Conservation (phyloP, 1,284 basidiomycete species). For the Cryptococcus hybrid region DNA sequence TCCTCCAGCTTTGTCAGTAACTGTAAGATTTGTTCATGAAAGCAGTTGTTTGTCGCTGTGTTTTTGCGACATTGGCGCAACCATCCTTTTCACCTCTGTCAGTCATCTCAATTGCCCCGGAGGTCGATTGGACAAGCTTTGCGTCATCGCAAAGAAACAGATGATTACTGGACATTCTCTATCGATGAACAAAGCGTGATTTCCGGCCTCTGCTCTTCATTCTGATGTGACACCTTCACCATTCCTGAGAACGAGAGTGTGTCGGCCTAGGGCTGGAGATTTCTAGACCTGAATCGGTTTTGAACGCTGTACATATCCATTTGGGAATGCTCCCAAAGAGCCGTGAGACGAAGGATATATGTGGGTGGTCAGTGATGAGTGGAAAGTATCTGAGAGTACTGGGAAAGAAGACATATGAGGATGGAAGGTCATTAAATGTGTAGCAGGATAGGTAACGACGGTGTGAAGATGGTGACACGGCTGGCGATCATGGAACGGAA, state of each 20-base stretch:
- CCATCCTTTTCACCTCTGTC: not conserved
- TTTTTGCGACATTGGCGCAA: not conserved
- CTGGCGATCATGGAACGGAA: not conserved
- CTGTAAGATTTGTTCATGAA: no score
- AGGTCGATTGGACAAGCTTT: not conserved
- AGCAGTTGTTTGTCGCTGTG: no score
- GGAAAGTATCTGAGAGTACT: not conserved
- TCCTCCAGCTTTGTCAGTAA: not conserved
- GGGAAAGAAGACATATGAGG: not conserved
- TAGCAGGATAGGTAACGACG: not conserved
- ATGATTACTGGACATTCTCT: not conserved
- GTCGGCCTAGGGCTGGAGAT: not conserved
- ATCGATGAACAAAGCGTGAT: not conserved
- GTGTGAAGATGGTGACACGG: not conserved
- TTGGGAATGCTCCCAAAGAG: not conserved
- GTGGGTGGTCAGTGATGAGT: not conserved
- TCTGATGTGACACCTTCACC: not conserved
- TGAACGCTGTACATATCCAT: not conserved
- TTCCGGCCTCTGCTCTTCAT: not conserved
- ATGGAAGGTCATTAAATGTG: not conserved
- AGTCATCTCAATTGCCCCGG: not conserved
- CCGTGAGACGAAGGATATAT: not conserved
- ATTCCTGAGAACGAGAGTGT: not conserved
- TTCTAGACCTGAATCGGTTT: not conserved
- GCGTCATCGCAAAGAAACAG: not conserved